Evolutionary conservation across 805 yeast species (phyloP), one percentile per base, ranked within the genome.

Genomic region (Saccharomycopsis javanensis): DNA sequence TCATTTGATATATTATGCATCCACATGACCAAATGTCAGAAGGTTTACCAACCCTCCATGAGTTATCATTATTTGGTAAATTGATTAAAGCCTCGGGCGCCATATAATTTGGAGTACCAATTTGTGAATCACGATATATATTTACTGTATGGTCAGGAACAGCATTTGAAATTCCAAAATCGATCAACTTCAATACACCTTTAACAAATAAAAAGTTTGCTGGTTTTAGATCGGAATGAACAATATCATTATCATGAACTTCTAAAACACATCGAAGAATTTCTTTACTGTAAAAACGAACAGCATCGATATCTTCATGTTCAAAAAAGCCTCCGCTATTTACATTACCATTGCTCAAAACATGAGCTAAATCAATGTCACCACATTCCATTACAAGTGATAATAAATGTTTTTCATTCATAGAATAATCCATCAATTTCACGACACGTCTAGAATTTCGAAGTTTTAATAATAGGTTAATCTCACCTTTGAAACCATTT

Each of bases 11-110:
- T 0, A 94, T 75, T 1, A 94, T 94, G 68, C 98, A 90, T 0
- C 99, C 99, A 72, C 97, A 88, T 18, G 98, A 91, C 99, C 99
- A 94, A n/a, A 94, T 83, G 72, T 94, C 99, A 1, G 97, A 86
- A 0, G 98, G 97, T 65, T 84, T 85, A 0, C 98, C 97, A 10
- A 91, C 96, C 68, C 81, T 87, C 92, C 80, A 76, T 28, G 71
- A 70, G 15, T 61, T 62, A 25, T 62, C 65, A 20, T 66, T 66
- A 50, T 64, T 67, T 16, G 68, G 64, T 38, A 64, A 62, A 54
- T 73, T 75, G 50, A 85, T 76, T 59, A 92, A 72, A 0, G 97
- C 88, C 69, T 92, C 99, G 0, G 99, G 99, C 0, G 99, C 97
- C 98, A 92, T 94, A 68, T 92, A 94, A 68, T 87, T 89, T 1